Evolutionary conservation across 495 filamentous ascomycete species (phyloP).

Genomic region (Aspergillus biplanus): DNA sequence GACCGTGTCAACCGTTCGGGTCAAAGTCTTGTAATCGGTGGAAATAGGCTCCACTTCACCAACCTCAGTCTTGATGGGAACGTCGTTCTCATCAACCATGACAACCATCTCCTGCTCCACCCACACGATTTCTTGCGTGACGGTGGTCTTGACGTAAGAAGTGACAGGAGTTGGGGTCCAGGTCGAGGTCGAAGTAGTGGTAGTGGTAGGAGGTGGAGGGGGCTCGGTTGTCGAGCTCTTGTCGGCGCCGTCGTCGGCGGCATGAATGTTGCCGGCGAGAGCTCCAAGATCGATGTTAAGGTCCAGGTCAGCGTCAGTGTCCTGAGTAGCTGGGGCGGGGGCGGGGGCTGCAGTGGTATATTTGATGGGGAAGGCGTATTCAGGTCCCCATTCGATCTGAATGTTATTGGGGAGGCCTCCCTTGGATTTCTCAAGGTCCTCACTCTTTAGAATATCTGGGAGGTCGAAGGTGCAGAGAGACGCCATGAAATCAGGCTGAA

Average conservation of each 20-base stretch:
- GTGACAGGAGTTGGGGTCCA: conserved; percentile 35
- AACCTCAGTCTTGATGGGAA: conserved; percentile 31
- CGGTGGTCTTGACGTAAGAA: conserved; percentile 27
- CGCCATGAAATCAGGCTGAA: conserved; percentile 49
- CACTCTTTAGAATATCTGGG: conserved; percentile 44
- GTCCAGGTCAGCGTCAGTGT: conserved; percentile 9
- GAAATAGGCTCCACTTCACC: conserved; percentile 29
- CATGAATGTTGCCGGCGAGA: conserved; percentile 11
- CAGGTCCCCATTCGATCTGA: conserved; percentile 55
- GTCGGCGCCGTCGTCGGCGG: conserved; percentile 3
- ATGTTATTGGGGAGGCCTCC: conserved; percentile 58
- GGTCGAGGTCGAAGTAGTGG: conserved; percentile 16
- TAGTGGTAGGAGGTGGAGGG: not conserved
- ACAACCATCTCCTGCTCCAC: conserved; percentile 43
- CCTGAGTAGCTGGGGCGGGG: conserved; percentile 11
- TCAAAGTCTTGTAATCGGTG: conserved; percentile 19
- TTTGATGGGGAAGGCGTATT: conserved; percentile 42
- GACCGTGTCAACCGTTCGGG: conserved; percentile 26
- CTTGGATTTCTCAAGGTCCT: conserved; percentile 38
- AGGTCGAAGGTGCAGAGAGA: conserved; percentile 50
- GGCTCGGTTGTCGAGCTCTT: conserved; percentile 2
- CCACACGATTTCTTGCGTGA: conserved; percentile 42
- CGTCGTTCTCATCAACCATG: conserved; percentile 33
- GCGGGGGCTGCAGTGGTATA: conserved; percentile 20
- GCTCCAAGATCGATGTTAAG: conserved; percentile 19